Base-by-base conservation (phyloP, 768 basidiomycete species). In the Suillus discolor region DNA sequence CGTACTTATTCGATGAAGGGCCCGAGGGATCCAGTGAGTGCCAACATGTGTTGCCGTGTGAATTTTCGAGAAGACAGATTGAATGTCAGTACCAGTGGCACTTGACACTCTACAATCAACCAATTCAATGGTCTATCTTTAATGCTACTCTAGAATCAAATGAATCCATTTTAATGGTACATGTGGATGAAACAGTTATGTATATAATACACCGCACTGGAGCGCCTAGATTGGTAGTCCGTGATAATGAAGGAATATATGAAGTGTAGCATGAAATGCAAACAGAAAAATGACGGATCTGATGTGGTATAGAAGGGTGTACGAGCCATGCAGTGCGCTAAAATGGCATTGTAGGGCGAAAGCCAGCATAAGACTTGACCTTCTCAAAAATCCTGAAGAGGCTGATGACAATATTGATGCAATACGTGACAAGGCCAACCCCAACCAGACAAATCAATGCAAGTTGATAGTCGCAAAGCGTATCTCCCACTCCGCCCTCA, bases 371-470 rank as follows among this genome's bases (percentile, higher is more conserved):
- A 71, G 89, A 89, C 77, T 95, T 94, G 67, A 94, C 91, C 79
- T 94, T 94, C 75, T 95, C 92, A 70, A 95, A 93, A 65, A 95
- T 93, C 68, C 93, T 82, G 78, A 88, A 95, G 31, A 95, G 82
- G 67, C 89, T 91, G 71, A 96, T 94, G 69, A 94, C 81, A 68
- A 96, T 85, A 74, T 91, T 95, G 71, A 84, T 86, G 80, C 93
- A 91, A 76, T 96, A 94, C 76, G 90, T 86, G 65, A 93, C 71
- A 51, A 95, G 83, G 57, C 91, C 89, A 60, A 93, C 83, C 70
- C 89, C 88, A 66, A 96, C 89, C 57, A 96, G 83, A 70, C 85
- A 86, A 62, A 94, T 91, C 66, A 96, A 79, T 38, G 89, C 87
- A 45, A 94, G 79, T 75, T 97, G 91, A 71, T 87, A 78, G 69